Evolutionary conservation across 176 grass and related monocot species (phyloP).

Genomic region (Thalia dealbata): DNA sequence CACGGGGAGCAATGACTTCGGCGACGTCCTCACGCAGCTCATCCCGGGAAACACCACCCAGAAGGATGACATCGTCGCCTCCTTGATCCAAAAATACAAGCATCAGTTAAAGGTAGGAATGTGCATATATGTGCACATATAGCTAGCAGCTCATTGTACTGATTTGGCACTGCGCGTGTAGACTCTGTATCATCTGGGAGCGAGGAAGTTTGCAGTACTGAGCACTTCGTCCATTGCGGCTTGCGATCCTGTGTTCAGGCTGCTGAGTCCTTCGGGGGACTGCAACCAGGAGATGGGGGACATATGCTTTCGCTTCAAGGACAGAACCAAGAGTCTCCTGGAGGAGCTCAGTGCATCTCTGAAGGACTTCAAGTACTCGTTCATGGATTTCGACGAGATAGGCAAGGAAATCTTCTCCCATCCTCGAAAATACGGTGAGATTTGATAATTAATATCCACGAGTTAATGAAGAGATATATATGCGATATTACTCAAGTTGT

Average conservation of each 20-base stretch:
- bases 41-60: constrained; percentile 10
- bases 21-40: not conserved
- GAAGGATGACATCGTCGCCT: constrained; percentile 9
- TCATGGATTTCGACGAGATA: not conserved
- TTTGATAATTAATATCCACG: no score
- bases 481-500: no score
- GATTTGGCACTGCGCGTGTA: not conserved
- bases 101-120: constrained; percentile 29
- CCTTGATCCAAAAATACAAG: constrained; percentile 11
- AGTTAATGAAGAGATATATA: no score
- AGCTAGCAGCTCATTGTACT: no score
- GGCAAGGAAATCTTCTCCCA: not conserved
- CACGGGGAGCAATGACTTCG: constrained; percentile 28
- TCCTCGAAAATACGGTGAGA: not conserved
- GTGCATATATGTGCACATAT: no score
- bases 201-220: constrained; percentile 4
- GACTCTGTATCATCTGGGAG: constrained; percentile 6
- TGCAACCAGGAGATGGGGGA: constrained; percentile 1
- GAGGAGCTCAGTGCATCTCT: constrained; percentile 19
- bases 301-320: no score
- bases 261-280: not conserved
- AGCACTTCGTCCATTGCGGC: no score
- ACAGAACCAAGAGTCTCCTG: not conserved
- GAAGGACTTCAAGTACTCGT: constrained; percentile 26
- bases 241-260: no score